Base-by-base conservation (phyloP, 768 basidiomycete genomes). In the Symmetrospora coprosmae region DNA sequence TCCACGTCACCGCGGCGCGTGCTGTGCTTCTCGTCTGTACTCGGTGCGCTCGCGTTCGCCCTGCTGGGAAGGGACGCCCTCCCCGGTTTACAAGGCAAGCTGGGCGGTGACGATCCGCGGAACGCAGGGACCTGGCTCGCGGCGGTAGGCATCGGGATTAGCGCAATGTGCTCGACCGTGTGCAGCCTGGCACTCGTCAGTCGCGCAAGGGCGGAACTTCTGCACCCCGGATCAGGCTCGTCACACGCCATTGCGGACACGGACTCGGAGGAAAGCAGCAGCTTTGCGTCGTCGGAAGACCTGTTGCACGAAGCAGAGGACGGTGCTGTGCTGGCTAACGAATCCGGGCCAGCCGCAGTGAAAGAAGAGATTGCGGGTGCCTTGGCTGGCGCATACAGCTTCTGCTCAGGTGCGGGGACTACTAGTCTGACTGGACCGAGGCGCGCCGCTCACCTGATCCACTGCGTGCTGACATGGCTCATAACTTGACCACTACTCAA, bases 111-210 rank as follows among this genome's bases (percentile, higher is more conserved):
- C 9, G 37, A 40, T 38, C 51, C 51, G 8, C 37, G 39, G 39
- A 53, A 53, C 33, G 7, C 33, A 13, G 34, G 33, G 39, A 53
- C 51, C 23, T 53, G 51, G 51, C 35, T 53, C 21, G 51, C 51
- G 21, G 25, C 7, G 7, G 4, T 53, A 3, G 51, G 51, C 19
- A 53, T 53, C 33, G 51, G 51, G 21, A 27, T 53, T 25, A 31
- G 21, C 2, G 35, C 37, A 38, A 53, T 40, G 25, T 23, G 34
- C 23, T 25, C 35, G 16, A 40, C 40, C 2, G 39, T 40, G 27
- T 25, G 37, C 19, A 53, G 51, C 21, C 39, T 53, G 27, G 51
- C 51, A n/a, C 14, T 53, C 7, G 39, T 53, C 19, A 38, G 35
- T 16, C 27, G 39, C 8, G 51, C 21, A 21, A 53, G 51, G 31